A percentile compares a stretch with the other conserved stretches of the same genome.
Evolutionary conservation across 1,284 basidiomycete species (phyloP).

Genomic region (Austroboletus novae-zelandiae): DNA sequence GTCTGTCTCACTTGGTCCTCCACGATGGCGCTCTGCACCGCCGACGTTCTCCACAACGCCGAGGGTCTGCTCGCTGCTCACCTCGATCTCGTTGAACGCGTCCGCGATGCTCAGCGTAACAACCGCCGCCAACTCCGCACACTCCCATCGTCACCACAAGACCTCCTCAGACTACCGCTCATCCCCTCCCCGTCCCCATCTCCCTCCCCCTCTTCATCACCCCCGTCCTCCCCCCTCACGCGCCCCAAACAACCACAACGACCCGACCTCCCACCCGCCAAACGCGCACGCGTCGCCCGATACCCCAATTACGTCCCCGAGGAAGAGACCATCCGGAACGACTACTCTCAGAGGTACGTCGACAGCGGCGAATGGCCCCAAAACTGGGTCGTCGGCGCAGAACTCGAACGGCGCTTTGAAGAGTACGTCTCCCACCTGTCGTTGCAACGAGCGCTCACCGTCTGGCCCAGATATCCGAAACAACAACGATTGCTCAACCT

Average conservation of each 20-base stretch:
- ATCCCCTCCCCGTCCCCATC: constrained; percentile 38
- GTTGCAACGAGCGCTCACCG: not conserved
- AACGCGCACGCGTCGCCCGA: constrained; percentile 63
- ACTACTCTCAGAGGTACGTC: constrained; percentile 90
- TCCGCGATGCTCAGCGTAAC: constrained; percentile 41
- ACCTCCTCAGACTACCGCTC: constrained; percentile 46
- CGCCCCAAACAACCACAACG: constrained; percentile 39
- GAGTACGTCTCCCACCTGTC: constrained; percentile 63
- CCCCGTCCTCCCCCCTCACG: constrained; percentile 45
- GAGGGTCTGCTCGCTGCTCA: constrained; percentile 53
- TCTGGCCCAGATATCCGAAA: constrained; percentile 75
- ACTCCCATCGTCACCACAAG: constrained; percentile 38
- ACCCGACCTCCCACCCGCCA: constrained; percentile 63
- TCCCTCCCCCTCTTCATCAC: constrained; percentile 44
- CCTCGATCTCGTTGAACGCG: constrained; percentile 39
- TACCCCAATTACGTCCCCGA: constrained; percentile 82
- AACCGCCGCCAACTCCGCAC: constrained; percentile 40
- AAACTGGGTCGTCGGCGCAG: constrained; percentile 86
- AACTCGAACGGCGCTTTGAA: constrained; percentile 83
- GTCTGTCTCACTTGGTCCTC: not conserved
- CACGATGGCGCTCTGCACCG: constrained; percentile 18
- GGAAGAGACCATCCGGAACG: constrained; percentile 94
- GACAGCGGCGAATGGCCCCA: constrained; percentile 89
- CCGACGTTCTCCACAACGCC: constrained; percentile 45
- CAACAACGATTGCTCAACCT: constrained; percentile 78